Evolutionary conservation across 345 rosid genomes (phyloP).

Genomic region (Sonneratia caseolaris): DNA sequence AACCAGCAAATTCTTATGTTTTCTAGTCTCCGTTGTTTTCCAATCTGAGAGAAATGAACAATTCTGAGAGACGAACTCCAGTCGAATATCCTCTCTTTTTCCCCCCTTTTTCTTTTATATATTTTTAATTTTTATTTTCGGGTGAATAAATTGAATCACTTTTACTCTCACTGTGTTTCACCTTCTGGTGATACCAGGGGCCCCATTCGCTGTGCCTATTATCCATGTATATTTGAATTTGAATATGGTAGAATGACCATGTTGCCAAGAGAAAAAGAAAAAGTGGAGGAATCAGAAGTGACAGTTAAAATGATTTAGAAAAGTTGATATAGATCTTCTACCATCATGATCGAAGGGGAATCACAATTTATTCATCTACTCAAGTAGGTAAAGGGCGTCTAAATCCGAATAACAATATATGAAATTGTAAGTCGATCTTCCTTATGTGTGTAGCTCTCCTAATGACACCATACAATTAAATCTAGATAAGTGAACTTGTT

Average conservation of each 20-base stretch:
- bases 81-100: no score
- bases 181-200: not conserved
- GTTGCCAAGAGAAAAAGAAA: constrained; percentile 5
- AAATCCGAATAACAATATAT: no score
- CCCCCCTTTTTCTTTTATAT: not conserved
- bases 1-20: no score
- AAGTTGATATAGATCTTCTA: constrained; percentile 11
- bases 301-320: constrained; percentile 12
- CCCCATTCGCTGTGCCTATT: not conserved
- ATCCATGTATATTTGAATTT: constrained; percentile 4
- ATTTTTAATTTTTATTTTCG: not conserved
- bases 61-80: no score
- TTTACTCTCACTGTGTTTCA: not conserved
- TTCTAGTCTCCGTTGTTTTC: no score
- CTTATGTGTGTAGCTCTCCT: no score
- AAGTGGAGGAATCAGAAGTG: constrained; percentile 6
- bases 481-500: no score
- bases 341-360: constrained; percentile 8
- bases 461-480: no score
- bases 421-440: no score
- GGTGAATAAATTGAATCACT: not conserved
- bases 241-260: not conserved
- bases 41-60: no score
- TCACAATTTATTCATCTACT: constrained; percentile 4
- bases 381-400: no score